Evolutionary conservation across 129 eudicot species (phyloP).

Genomic region (Artemisia tridentata): DNA sequence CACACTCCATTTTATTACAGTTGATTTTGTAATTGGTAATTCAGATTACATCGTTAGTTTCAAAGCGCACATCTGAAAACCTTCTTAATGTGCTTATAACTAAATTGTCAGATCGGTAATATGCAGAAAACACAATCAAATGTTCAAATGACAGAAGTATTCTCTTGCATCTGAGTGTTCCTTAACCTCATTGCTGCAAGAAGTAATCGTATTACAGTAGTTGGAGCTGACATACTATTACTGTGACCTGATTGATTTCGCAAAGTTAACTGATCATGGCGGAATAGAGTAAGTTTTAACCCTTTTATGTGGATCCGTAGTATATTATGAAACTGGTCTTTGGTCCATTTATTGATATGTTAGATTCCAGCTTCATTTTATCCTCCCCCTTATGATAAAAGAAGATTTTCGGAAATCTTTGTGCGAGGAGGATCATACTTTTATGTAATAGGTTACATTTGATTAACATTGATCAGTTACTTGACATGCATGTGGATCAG

Average conservation of each 20-base stretch:
- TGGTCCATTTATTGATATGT: neutral
- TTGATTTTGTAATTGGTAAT: too few species aligned
- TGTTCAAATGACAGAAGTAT: constrained; percentile 7
- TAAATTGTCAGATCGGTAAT: neutral
- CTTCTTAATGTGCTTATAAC: constrained; percentile 2
- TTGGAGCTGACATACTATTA: constrained; percentile 6
- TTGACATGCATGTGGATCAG: too few species aligned
- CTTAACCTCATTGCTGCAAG: neutral
- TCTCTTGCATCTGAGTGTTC: neutral
- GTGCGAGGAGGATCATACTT: too few species aligned
- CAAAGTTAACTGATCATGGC: neutral
- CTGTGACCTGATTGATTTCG: constrained; percentile 1
- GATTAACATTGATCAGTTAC: neutral
- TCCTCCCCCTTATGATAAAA: constrained; percentile 27
- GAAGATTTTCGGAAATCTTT: constrained; percentile 14
- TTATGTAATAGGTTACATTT: constrained; percentile 17
- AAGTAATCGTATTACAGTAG: neutral
- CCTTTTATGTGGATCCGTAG: constrained; percentile 16
- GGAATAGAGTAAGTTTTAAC: constrained; percentile 4
- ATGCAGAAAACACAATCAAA: constrained; percentile 8
- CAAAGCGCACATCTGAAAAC: neutral
- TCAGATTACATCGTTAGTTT: too few species aligned
- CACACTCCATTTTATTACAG: too few species aligned
- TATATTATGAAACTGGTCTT: constrained; percentile 4
- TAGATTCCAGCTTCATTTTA: constrained; percentile 11